Evolutionary conservation across 192 early-diverging fungal species (phyloP).

Genomic region (Chytriomyces hyalinus): DNA sequence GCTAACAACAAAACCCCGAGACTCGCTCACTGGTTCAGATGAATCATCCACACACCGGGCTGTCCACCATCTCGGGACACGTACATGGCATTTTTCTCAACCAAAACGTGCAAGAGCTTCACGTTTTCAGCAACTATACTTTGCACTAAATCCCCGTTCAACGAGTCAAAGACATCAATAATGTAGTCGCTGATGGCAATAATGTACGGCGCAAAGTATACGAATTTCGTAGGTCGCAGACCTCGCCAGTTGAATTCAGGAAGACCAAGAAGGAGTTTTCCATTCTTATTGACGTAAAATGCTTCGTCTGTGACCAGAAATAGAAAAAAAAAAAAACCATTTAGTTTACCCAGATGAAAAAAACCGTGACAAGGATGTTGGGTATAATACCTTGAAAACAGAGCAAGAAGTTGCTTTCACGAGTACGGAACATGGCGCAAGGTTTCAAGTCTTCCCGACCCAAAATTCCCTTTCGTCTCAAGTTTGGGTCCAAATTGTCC

Average conservation of each 20-base stretch:
- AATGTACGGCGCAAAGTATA: conserved; percentile 80
- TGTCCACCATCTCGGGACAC: background rate
- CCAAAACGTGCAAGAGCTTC: background rate
- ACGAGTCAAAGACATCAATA: conserved; percentile 85
- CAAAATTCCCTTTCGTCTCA: conserved; percentile 69
- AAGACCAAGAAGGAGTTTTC: conserved; percentile 61
- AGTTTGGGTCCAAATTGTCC: conserved; percentile 78
- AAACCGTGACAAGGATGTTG: background rate
- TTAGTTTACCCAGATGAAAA: background rate
- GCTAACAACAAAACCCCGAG: no score
- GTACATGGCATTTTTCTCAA: background rate
- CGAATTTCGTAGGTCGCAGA: conserved; percentile 59
- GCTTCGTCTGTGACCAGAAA: conserved; percentile 52
- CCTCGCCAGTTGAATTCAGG: conserved; percentile 83
- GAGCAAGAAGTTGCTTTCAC: conserved; percentile 78
- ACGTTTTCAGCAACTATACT: conserved; percentile 70
- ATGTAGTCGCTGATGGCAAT: conserved; percentile 86
- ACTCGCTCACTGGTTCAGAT: background rate
- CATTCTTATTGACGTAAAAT: conserved; percentile 89
- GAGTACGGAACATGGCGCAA: conserved; percentile 80
- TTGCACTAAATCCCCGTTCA: conserved; percentile 73
- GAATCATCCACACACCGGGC: background rate
- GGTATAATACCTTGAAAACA: conserved; percentile 83
- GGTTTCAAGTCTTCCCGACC: conserved; percentile 80
- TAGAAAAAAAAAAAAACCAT: background rate